Evolutionary conservation across 805 yeast genomes (phyloP).

Genomic region (Pichia phayaonensis): DNA sequence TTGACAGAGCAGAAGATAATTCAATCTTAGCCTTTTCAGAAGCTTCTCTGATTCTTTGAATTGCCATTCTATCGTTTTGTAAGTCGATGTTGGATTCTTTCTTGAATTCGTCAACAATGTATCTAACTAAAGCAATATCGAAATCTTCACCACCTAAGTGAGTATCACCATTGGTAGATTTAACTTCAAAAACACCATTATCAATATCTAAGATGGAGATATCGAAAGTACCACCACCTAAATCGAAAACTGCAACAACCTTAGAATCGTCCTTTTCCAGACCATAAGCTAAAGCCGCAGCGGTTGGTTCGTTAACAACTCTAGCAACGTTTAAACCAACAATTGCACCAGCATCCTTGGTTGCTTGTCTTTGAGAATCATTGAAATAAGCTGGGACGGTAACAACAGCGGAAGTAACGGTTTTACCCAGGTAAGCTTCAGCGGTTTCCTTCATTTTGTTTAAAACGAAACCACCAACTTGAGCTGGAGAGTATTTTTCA

Average conservation of each 20-base stretch:
- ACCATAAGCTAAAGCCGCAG: slow-evolving; percentile 94
- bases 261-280: slow-evolving; percentile 58
- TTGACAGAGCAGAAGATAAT: slow-evolving; percentile 53
- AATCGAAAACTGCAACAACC: slow-evolving; percentile 87
- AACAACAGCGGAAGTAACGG: slow-evolving; percentile 82
- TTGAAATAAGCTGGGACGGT: slow-evolving; percentile 88
- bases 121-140: slow-evolving; percentile 79
- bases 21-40: slow-evolving; percentile 75
- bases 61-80: slow-evolving; percentile 43
- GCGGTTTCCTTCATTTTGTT: slow-evolving; percentile 99
- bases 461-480: slow-evolving; percentile 64
- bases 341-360: slow-evolving; percentile 96
- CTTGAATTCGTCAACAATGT: slow-evolving; percentile 53
- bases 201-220: slow-evolving; percentile 93
- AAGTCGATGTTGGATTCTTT: slow-evolving; percentile 48
- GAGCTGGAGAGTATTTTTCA: slow-evolving; percentile 53
- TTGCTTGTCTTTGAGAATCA: slow-evolving; percentile 89
- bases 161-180: slow-evolving; percentile 95
- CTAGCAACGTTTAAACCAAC: slow-evolving; percentile 87
- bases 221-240: slow-evolving; percentile 99
- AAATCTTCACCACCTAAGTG: slow-evolving; percentile 92
- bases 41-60: slow-evolving; percentile 73
- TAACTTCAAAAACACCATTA: slow-evolving; percentile 96
- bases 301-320: slow-evolving; percentile 88
- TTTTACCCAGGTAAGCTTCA: slow-evolving; percentile 82